Percentiles rank a stretch among this genome's conserved stretches.
Evolutionary conservation across 495 filamentous ascomycete genomes (phyloP).

Genomic region (Penicillium manginii): DNA sequence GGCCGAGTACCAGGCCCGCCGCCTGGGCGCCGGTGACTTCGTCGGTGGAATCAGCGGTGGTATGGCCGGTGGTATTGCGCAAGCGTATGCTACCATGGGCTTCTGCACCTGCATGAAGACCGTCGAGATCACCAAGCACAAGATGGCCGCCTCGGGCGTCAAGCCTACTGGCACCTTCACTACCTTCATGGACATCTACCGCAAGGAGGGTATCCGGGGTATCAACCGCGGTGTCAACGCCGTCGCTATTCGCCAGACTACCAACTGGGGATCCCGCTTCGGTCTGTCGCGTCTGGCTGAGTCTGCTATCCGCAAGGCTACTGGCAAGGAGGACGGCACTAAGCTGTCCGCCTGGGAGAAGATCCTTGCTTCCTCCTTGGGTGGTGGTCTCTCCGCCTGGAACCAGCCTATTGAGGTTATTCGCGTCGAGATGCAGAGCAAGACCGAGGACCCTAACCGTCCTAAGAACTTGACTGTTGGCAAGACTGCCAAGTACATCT

Average conservation of each 20-base stretch:
- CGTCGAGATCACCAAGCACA: constrained; percentile 98
- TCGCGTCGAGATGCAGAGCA: constrained; percentile 99
- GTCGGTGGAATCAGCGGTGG: constrained; percentile 86
- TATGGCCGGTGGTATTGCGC: constrained; percentile 92
- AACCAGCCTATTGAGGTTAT: constrained; percentile 99
- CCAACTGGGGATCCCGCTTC: constrained; percentile 98
- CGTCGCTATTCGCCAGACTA: constrained; percentile 97
- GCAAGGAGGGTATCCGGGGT: constrained; percentile 88
- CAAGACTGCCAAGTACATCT: constrained; percentile 92
- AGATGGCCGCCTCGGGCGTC: constrained; percentile 79
- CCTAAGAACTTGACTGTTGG: constrained; percentile 98
- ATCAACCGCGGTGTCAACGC: constrained; percentile 99
- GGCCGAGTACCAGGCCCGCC: constrained; percentile 89
- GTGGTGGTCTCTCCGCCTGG: constrained; percentile 95
- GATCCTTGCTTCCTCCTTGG: constrained; percentile 82
- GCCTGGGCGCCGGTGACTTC: constrained; percentile 83
- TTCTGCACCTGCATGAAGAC: constrained; percentile 99
- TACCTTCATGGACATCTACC: constrained; percentile 97
- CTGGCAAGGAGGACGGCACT: constrained; percentile 77
- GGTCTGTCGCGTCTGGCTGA: constrained; percentile 90
- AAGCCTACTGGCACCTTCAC: constrained; percentile 86
- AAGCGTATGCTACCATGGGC: constrained; percentile 99
- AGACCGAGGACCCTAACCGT: constrained; percentile 94
- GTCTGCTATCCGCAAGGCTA: constrained; percentile 78
- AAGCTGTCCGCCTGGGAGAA: constrained; percentile 83